Conservation (phyloP, 768 basidiomycete genomes). For the Fomitopsis pulvina region DNA sequence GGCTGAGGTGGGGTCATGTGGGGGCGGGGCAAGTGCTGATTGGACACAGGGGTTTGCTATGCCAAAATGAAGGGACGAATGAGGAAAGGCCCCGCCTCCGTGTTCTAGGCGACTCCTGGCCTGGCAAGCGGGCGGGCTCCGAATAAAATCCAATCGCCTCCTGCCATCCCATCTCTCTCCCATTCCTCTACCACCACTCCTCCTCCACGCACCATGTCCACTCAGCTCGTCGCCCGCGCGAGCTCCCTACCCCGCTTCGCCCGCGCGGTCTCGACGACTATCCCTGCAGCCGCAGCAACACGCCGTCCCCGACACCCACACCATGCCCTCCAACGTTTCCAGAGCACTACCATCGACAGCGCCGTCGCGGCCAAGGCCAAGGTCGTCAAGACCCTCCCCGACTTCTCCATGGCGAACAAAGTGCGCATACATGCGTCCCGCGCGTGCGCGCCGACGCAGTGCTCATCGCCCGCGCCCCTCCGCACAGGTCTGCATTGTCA, state of each 20-base stretch:
- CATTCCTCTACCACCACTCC: slow-evolving; percentile 11
- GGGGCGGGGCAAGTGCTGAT: neutral
- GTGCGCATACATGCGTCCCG: slow-evolving; percentile 26
- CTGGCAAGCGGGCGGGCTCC: neutral
- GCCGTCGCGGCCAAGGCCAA: slow-evolving; percentile 18
- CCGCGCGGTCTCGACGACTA: slow-evolving; percentile 14
- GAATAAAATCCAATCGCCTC: slow-evolving; percentile 12
- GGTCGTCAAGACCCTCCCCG: slow-evolving; percentile 49
- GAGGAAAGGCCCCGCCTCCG: neutral
- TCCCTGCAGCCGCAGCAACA: slow-evolving; percentile 17
- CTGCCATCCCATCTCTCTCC: slow-evolving; percentile 6
- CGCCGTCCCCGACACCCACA: slow-evolving; percentile 9
- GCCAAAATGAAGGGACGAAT: neutral
- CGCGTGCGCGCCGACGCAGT: neutral
- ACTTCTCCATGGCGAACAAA: slow-evolving; percentile 77
- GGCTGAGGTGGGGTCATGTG: neutral
- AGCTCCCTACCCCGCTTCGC: slow-evolving; percentile 14
- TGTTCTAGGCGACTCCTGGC: neutral
- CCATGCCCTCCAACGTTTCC: slow-evolving; percentile 12
- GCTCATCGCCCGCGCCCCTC: slow-evolving; percentile 5
- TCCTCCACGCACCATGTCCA: slow-evolving; percentile 22
- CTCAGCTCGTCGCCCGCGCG: slow-evolving; percentile 19
- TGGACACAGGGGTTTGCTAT: neutral
- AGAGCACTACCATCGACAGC: slow-evolving; percentile 11
- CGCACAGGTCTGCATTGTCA: slow-evolving; percentile 79